Base-by-base conservation (phyloP, 495 filamentous ascomycete genomes). In the Talaromyces wortmannii region DNA sequence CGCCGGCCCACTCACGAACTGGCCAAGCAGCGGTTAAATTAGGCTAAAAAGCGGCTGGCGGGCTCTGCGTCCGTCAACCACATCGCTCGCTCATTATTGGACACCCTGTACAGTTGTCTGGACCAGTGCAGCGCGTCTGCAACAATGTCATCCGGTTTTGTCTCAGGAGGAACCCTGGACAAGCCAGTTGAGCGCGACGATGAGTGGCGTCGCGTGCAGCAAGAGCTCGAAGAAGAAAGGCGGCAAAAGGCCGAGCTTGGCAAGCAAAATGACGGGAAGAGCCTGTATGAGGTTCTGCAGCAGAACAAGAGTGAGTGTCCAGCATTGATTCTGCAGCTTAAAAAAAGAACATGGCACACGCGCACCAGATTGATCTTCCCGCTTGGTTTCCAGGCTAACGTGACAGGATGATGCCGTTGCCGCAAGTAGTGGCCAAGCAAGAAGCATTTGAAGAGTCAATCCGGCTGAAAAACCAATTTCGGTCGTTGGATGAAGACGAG, bases 391-490 rank as follows among this genome's bases (percentile, higher is more conserved):
- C 52, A 55, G 42, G 63, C 79, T 85, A 57, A 84, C 77, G 78
- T 81, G 71, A 77, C 69, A 81, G 80, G 71, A 65, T 68, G 67
- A 40, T 40, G 66, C 61, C 32, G 55, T 59, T 61, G 48, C 58
- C 60, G 40, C 57, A 51, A 56, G 45, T 58, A 94, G 91, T 88
- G 66, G 90, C 90, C 59, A 97, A 97, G 70, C 91, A 97, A 73
- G 92, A 95, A 63, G 91, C 90, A 50, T 96, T 97, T 68, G 92
- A 96, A 69, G 95, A 98, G 69, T 86, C 88, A 59, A 82, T 82
- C 55, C 82, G 86, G 56, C 68, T 98, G 46, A 88, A 87, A 68
- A 96, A 97, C 67, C 94, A 97, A 74, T 98, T 97, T 74, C 87
- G 91, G 52, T 81, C 90, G 7, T 81, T 98, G 40, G 91, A 97